These are phyloP conservation scores for Trametes sp. DNA, from an alignment of 1,284 basidiomycete genomes.

Conservation along the genomic window DNA sequence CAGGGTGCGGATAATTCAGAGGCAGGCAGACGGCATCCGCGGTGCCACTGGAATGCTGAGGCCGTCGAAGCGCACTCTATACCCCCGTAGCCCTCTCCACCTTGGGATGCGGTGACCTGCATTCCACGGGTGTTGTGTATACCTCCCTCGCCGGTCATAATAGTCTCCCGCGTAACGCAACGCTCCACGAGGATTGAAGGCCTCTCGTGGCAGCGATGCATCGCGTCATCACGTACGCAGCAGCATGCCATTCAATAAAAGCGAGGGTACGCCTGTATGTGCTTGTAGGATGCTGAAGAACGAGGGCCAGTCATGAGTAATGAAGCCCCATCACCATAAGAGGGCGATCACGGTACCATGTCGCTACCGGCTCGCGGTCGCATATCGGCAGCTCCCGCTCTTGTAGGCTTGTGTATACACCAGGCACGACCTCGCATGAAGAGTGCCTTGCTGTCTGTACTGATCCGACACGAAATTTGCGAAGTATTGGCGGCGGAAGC, in stretches of 20 bases:
- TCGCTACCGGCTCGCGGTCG: no score
- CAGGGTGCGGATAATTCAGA: conserved; percentile 16
- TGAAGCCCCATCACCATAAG: neutral
- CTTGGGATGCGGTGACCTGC: neutral
- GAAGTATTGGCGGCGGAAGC: neutral
- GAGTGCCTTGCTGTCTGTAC: neutral
- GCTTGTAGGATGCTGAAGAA: no score
- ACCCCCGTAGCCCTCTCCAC: neutral
- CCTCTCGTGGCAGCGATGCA: neutral
- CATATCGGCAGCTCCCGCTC: neutral
- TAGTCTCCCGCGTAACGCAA: neutral
- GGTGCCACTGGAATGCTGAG: conserved; percentile 10
- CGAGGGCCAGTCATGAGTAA: neutral
- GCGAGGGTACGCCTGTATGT: no score
- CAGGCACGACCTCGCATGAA: conserved; percentile 5
- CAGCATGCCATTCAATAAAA: neutral
- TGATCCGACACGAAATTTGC: neutral
- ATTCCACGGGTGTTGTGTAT: neutral
- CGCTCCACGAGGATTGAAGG: neutral
- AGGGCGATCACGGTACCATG: no score
- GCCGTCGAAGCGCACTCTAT: neutral
- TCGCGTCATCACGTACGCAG: neutral
- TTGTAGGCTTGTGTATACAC: neutral
- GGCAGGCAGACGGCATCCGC: neutral
- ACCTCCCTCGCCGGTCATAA: neutral